phyloP scores from a whole-genome alignment of 768 basidiomycete species.

The Polyporus arcularius region DNA sequence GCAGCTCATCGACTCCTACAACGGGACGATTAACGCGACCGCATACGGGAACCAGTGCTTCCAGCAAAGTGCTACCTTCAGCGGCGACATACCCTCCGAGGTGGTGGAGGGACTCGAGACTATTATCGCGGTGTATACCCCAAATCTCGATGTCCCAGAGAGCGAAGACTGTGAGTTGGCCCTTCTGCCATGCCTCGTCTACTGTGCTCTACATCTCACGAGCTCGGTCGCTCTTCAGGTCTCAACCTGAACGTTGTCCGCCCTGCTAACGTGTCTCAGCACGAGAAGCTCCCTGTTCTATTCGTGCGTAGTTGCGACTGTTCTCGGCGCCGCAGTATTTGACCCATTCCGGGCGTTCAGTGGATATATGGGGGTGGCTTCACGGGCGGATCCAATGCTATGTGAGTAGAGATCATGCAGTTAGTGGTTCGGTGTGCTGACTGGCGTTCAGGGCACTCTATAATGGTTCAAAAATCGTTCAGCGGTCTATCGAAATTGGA shows the following conservation, averaged over 20 bases:
- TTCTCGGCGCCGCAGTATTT: background rate
- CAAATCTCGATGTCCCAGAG: background rate
- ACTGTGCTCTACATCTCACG: constrained; percentile 25
- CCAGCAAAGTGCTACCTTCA: constrained; percentile 3
- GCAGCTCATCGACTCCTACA: constrained; percentile 1
- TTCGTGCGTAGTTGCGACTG: constrained; percentile 40
- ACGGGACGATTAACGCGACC: constrained; percentile 9
- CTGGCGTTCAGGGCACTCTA: constrained; percentile 34
- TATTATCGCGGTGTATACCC: background rate
- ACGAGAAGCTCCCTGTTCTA: constrained; percentile 37
- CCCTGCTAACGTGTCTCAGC: background rate
- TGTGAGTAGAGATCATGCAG: background rate
- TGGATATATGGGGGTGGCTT: constrained; percentile 13
- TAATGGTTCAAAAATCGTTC: constrained; percentile 49
- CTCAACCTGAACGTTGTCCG: background rate
- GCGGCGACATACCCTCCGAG: background rate
- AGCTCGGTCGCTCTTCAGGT: background rate
- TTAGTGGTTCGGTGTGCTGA: constrained; percentile 26
- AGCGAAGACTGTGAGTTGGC: constrained; percentile 8
- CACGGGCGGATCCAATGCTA: constrained; percentile 9
- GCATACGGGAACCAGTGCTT: constrained; percentile 17
- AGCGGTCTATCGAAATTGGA: constrained; percentile 43
- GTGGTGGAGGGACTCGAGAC: too few species aligned
- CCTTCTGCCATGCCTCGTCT: constrained; percentile 35
- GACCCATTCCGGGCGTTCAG: background rate